Percentiles rank a stretch among this genome's conserved stretches.
phyloP scores from a whole-genome alignment of 306 rosid species.

The Rosa persica region DNA sequence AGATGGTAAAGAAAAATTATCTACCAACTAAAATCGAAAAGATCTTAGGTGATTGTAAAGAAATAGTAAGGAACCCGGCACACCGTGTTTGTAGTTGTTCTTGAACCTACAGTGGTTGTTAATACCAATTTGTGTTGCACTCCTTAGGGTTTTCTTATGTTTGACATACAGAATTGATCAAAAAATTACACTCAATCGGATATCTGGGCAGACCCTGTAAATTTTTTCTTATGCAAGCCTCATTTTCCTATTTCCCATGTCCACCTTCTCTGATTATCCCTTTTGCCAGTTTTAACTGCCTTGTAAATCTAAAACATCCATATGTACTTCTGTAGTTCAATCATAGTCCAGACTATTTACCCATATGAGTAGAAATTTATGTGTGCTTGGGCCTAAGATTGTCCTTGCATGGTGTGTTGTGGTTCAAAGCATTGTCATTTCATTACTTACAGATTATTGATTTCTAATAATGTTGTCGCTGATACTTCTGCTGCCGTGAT shows the following conservation, averaged over 20 bases:
- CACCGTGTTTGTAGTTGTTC: neutral
- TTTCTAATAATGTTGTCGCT: neutral
- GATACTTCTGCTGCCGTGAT: neutral
- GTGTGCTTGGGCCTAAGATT: neutral
- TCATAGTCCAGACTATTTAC: neutral
- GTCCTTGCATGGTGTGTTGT: neutral
- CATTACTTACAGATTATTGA: neutral
- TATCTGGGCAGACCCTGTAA: neutral
- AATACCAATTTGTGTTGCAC: neutral
- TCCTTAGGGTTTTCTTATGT: neutral
- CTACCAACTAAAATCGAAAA: neutral
- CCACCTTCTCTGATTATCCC: neutral
- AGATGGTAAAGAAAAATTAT: neutral
- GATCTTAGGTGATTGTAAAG: too few relatives aligned
- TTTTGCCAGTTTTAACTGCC: neutral
- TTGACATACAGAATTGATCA: neutral
- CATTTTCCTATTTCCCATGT: neutral
- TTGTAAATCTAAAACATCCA: neutral
- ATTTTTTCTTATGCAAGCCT: neutral
- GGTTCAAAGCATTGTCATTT: neutral
- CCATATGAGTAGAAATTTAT: neutral
- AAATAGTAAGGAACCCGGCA: neutral
- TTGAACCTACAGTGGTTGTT: neutral
- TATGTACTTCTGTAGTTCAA: neutral
- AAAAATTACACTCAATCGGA: neutral